Conservation (phyloP, 2,329 filamentous ascomycete species). For the Didymella segeticola region DNA sequence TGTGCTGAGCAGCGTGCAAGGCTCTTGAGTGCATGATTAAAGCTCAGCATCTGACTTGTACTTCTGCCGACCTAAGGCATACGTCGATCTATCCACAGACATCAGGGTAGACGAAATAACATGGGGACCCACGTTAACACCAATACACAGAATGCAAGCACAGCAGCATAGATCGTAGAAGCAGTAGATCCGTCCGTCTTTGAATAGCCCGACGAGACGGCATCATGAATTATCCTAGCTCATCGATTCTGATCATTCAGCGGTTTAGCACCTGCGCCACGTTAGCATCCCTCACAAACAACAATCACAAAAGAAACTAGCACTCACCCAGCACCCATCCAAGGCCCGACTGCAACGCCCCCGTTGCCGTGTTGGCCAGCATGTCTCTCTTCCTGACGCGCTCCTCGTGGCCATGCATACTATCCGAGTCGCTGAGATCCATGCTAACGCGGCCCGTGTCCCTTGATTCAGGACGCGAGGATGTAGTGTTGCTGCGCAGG, state of each 20-base stretch:
- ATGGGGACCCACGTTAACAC: too few species aligned
- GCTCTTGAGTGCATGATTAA: too few species aligned
- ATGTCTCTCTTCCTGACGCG: conserved; percentile 74
- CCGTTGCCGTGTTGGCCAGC: conserved; percentile 69
- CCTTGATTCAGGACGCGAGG: conserved; percentile 8
- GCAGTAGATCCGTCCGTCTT: too few species aligned
- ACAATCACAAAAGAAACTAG: background rate
- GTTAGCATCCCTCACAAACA: conserved; percentile 20
- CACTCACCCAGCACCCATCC: conserved; percentile 68
- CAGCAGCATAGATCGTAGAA: background rate
- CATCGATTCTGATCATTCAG: conserved; percentile 26
- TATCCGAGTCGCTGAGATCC: conserved; percentile 47
- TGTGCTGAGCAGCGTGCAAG: too few species aligned
- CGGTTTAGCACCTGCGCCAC: conserved; percentile 36
- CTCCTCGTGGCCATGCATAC: conserved; percentile 36
- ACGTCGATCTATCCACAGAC: too few species aligned
- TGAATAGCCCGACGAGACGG: too few species aligned
- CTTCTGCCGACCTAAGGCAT: too few species aligned
- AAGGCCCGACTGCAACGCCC: conserved; percentile 66
- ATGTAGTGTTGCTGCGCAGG: conserved; percentile 36
- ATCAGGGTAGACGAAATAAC: too few species aligned
- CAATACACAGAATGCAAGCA: too few species aligned
- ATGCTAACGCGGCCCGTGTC: conserved; percentile 33
- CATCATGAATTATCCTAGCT: background rate
- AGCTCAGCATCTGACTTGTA: too few species aligned